phyloP scores from a whole-genome alignment of 805 yeast genomes.

The Myxozyma nipponensis region DNA sequence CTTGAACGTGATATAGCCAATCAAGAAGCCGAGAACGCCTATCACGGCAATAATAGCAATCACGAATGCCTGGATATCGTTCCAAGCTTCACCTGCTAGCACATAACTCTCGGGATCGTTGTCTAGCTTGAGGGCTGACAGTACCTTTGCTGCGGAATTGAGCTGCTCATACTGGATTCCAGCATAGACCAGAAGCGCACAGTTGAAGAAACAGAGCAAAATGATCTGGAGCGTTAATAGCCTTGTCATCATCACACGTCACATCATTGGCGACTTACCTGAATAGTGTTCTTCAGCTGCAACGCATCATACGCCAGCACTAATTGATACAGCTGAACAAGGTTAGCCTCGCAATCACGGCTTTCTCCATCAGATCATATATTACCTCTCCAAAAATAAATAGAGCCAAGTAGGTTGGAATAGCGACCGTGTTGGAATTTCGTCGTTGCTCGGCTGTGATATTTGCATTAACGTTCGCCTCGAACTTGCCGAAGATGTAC shows the following conservation, averaged over 20 bases:
- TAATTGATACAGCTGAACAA: conserved; percentile 40
- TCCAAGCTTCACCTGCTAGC: conserved; percentile 21
- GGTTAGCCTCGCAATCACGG: too few relatives aligned
- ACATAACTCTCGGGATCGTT: conserved; percentile 16
- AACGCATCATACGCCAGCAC: conserved; percentile 42
- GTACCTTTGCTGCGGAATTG: conserved; percentile 30
- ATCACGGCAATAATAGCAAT: conserved; percentile 45
- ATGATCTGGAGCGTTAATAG: conserved; percentile 31
- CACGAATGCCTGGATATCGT: conserved; percentile 37
- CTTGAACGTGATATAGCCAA: conserved; percentile 36
- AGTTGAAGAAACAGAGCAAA: conserved; percentile 42
- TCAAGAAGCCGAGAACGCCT: conserved; percentile 39
- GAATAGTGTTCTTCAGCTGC: conserved; percentile 40
- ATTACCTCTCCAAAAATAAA: conserved; percentile 44
- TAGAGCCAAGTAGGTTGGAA: conserved; percentile 45
- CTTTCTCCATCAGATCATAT: too few relatives aligned
- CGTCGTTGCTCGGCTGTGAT: conserved; percentile 12
- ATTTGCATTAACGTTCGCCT: conserved; percentile 23
- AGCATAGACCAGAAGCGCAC: conserved; percentile 46
- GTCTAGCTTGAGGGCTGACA: conserved; percentile 17
- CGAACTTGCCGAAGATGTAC: conserved; percentile 35
- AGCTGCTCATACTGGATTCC: conserved; percentile 47
- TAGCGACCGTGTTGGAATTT: conserved; percentile 32
- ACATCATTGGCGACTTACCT: conserved; percentile 17
- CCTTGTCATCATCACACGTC: not conserved